These are phyloP conservation scores for Piper longum DNA, from an alignment of 164 flowering plant genomes.

Conservation along the genomic window DNA sequence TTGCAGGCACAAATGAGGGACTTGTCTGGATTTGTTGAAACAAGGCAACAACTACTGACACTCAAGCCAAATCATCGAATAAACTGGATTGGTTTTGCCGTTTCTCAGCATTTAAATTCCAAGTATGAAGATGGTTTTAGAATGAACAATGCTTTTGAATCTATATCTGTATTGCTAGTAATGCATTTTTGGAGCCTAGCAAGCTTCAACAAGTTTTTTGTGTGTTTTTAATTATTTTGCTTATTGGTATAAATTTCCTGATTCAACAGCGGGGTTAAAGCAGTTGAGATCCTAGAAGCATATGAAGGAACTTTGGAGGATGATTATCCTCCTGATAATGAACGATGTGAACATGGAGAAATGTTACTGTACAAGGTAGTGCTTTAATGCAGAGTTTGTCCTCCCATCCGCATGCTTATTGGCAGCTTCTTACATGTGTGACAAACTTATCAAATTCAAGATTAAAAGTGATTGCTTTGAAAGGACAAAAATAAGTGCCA, in stretches of 20 bases:
- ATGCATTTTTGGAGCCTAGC: not conserved
- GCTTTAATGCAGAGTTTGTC: not conserved
- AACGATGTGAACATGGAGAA: slow-evolving; percentile 94
- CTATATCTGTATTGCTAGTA: no score
- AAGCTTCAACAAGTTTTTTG: not conserved
- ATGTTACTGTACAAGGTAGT: slow-evolving; percentile 96
- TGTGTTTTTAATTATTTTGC: not conserved
- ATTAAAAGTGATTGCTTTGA: no score
- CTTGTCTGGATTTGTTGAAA: slow-evolving; percentile 90
- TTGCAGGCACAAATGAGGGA: slow-evolving; percentile 98
- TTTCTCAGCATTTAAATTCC: slow-evolving; percentile 87
- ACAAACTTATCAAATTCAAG: not conserved
- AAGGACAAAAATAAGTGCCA: no score
- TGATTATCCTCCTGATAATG: slow-evolving; percentile 94
- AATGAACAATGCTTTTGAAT: not conserved
- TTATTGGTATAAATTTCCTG: not conserved
- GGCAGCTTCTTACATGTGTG: not conserved
- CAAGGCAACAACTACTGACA: slow-evolving; percentile 84
- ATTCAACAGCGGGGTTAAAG: slow-evolving; percentile 57
- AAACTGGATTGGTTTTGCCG: slow-evolving; percentile 99
- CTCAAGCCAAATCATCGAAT: slow-evolving; percentile 96
- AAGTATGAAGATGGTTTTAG: slow-evolving; percentile 35
- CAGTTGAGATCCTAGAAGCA: slow-evolving; percentile 94
- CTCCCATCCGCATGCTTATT: not conserved
- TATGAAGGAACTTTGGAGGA: slow-evolving; percentile 98